These are phyloP conservation scores for Termitomyces sp. DNA, from an alignment of 768 basidiomycete species.

Conservation along the genomic window DNA sequence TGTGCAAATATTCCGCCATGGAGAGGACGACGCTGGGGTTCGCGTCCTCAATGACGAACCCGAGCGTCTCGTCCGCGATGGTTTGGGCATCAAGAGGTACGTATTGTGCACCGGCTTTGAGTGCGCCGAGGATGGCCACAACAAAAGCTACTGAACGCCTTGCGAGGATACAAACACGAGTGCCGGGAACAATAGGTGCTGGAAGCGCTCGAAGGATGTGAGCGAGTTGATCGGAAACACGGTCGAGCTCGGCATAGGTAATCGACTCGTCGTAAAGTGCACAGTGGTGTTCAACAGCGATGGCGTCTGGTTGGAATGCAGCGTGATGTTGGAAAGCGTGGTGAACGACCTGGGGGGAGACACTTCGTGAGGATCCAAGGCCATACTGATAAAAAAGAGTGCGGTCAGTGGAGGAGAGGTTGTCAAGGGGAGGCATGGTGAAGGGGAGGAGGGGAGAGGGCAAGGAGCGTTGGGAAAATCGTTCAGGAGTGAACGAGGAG, in stretches of 20 bases:
- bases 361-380: constrained; percentile 34
- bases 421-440: constrained; percentile 11
- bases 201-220: constrained; percentile 37
- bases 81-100: constrained; percentile 59
- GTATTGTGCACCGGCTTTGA: constrained; percentile 60
- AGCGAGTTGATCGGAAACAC: constrained; percentile 46
- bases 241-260: constrained; percentile 51
- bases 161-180: constrained; percentile 54
- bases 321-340: constrained; percentile 55
- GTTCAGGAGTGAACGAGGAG: background rate
- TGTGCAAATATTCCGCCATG: constrained; percentile 39
- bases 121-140: constrained; percentile 49
- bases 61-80: constrained; percentile 53
- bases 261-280: constrained; percentile 34
- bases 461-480: constrained; percentile 2
- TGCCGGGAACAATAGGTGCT: constrained; percentile 39
- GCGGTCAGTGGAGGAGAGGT: constrained; percentile 35
- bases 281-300: constrained; percentile 50
- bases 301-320: constrained; percentile 34
- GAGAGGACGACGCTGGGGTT: constrained; percentile 40
- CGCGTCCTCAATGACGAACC: constrained; percentile 50
- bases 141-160: constrained; percentile 55
- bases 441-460: background rate
- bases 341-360: constrained; percentile 50
- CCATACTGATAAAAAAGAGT: constrained; percentile 45